Evolutionary conservation across 225 moss, liverwort and hornwort species (phyloP), one percentile per base, ranked within the genome.

Genomic region (Straminergon stramineum): DNA sequence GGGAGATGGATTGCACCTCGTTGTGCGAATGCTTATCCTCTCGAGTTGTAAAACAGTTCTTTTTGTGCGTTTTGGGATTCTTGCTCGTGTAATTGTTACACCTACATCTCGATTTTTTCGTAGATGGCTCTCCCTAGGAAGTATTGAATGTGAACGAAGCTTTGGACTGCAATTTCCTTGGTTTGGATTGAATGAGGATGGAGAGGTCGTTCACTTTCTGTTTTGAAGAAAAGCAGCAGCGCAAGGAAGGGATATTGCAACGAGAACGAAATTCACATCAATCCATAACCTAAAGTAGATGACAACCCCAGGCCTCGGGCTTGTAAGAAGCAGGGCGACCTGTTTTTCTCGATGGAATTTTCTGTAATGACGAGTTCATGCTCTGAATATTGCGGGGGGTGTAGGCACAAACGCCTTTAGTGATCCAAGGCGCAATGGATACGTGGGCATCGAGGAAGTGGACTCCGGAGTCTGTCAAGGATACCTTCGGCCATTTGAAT

Each of bases 401-500:
- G 53, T 74, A 94, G 94, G 62, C 90, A 70, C 91, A 91, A 82
- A 91, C 84, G 24, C 94, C 94, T 17, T 45, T 90, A 80, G 90
- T 94, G 63, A 91, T 94, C 66, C 92, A 89, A 89, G 92, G 92
- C 68, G 92, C 90, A 34, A 94, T 92, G 92, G 90, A 92, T 68
- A 89, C 88, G 58, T 94, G 94, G 94, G 90, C 87, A 79, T 87
- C 94, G 37, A 87, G 91, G 79, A 87, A 86, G 65, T 94, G 92
- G 94, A 92, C 92, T 80, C 85, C 87, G 24, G 86, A 84, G 65
- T 90, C 90, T 31, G 48, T 94, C 24, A 91, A 81, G 90, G 87
- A 87, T 71, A 79, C 51, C 56, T 89, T 91, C 57, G 92, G 94
- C n/a, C 92, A 94, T 84, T 61, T 91, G 62, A 90, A 63, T 75